Evolutionary conservation across 148 eudicot genomes (phyloP), one percentile per base, ranked within the genome.

Genomic region (Dysphania ambrosioides): DNA sequence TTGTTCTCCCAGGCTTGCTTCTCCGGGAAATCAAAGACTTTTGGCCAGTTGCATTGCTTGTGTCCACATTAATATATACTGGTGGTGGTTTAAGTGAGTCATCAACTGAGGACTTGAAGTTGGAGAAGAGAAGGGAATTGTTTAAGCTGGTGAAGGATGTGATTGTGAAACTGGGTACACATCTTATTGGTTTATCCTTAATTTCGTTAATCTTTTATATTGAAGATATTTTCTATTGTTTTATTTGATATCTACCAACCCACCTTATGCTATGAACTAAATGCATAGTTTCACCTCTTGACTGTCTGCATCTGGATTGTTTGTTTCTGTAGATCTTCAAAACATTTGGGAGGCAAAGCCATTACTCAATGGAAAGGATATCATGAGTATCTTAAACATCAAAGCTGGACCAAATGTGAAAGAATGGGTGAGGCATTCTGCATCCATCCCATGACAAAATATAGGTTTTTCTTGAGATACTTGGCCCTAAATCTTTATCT

Each of bases 261-360:
- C 16, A 47, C 53, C 18, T 5, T 2, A 2, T 47, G 53, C 53
- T 47, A 15, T 47, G 21, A 47, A 47, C 53, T 44, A n/a, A 44
- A 44, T 2, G 18, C 51, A 44, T 44, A 44, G 51, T 11, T 44
- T 26, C 1, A 21, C 41, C 38, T 31, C 60, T 31, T 70, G 27
- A 59, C 16, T 21, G 41, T 27, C 72, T 42, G 72, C 8, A 47
- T 47, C n/a, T n/a, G n/a, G n/a, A n/a, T n/a, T 57, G 44, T 11
- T 61, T 62, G 44, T 18, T 67, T 26, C 12, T 82, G 78, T 80
- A 93, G 97, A 87, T 66, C 82, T 94, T 32, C 93, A 94, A 44
- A 86, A 79, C 58, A 78, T 90, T 8, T 95, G 99, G 99, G 91
- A 90, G 69, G 27, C 80, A 72, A 88, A 92, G 81, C 92, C 94